Percentiles rank a stretch among this genome's conserved stretches.
phyloP scores from a whole-genome alignment of 345 rosid genomes.

The Aethionema arabicum region DNA sequence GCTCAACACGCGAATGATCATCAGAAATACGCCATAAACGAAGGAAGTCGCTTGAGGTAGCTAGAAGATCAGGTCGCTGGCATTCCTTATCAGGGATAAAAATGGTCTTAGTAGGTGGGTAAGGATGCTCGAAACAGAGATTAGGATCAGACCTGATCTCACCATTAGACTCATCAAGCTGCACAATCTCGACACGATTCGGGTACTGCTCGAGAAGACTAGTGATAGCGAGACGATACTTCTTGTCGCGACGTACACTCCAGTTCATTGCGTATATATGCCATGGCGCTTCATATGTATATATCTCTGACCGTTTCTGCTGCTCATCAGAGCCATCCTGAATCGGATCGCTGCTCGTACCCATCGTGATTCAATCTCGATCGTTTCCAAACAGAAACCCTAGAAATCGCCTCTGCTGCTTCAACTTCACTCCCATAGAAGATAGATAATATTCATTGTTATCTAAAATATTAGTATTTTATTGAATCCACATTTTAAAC shows the following conservation, averaged over 20 bases:
- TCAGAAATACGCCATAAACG: constrained; percentile 84
- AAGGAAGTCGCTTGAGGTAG: constrained; percentile 91
- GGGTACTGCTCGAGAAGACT: constrained; percentile 76
- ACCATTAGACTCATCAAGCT: constrained; percentile 92
- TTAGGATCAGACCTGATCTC: constrained; percentile 86
- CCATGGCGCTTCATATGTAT: constrained; percentile 97
- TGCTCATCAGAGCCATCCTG: constrained; percentile 89
- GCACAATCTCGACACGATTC: constrained; percentile 89
- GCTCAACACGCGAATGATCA: constrained; percentile 68
- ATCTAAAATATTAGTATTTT: neutral
- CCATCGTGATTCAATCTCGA: constrained; percentile 42
- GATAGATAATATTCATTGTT: constrained; percentile 17
- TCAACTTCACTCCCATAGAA: constrained; percentile 16
- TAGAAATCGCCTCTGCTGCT: constrained; percentile 29
- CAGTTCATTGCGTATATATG: constrained; percentile 99
- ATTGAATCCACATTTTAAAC: neutral
- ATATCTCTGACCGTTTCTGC: constrained; percentile 92
- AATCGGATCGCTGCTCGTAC: constrained; percentile 69
- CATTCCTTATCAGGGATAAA: constrained; percentile 93
- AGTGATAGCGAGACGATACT: constrained; percentile 92
- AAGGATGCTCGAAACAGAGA: constrained; percentile 91
- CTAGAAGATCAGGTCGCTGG: constrained; percentile 86
- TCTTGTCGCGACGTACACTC: constrained; percentile 98
- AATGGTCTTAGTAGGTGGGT: constrained; percentile 85
- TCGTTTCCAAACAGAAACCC: constrained; percentile 34